phyloP scores from a whole-genome alignment of 2,329 filamentous ascomycete species.

The Cladosporium sp. region DNA sequence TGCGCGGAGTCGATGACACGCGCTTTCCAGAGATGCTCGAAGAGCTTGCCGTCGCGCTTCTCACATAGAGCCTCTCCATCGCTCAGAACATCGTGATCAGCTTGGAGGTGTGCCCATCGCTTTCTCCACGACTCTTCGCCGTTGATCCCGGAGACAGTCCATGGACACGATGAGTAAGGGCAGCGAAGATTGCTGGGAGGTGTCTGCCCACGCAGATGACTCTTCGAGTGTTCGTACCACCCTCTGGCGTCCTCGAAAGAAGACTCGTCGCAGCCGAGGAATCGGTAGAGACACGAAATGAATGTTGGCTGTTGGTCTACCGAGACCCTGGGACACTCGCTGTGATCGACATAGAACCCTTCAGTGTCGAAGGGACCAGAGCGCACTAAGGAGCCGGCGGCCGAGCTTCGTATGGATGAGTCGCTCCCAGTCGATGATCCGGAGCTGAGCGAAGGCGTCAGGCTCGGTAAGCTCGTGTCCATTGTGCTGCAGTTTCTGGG shows the following conservation, averaged over 20 bases:
- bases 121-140: constrained; percentile 23
- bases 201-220: constrained; percentile 20
- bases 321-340: background rate
- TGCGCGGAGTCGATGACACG: constrained; percentile 21
- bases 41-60: constrained; percentile 11
- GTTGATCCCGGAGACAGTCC: constrained; percentile 5
- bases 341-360: background rate
- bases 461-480: background rate
- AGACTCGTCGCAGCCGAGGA: constrained; percentile 23
- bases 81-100: constrained; percentile 4
- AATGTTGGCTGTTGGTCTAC: background rate
- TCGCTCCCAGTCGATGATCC: constrained; percentile 3
- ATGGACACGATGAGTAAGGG: constrained; percentile 23
- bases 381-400: background rate
- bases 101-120: constrained; percentile 22
- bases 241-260: constrained; percentile 7
- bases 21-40: constrained; percentile 24
- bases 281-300: constrained; percentile 22
- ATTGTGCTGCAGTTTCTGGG: background rate
- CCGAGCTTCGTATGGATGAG: constrained; percentile 9
- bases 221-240: constrained; percentile 25
- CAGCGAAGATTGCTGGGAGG: constrained; percentile 23
- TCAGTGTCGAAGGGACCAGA: constrained; percentile 1
- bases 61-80: background rate
- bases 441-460: constrained; percentile 7